Base-by-base conservation (phyloP, 2,329 filamentous ascomycete genomes). In the Didymella glomerata region DNA sequence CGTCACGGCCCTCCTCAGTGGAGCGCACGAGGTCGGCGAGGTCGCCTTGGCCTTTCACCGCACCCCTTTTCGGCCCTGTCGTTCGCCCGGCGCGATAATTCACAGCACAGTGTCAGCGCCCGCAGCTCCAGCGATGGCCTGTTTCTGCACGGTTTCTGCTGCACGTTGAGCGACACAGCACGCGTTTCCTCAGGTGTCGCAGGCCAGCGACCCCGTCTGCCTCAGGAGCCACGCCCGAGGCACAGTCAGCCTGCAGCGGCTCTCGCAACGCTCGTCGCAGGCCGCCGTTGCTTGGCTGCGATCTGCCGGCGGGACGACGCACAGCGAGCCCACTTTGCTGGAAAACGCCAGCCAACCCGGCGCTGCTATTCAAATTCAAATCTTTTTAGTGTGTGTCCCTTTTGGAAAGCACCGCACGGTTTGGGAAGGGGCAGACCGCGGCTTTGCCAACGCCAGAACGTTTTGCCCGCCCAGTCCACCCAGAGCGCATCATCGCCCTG, bases 21-120 rank as follows among this genome's bases (percentile, higher is more conserved):
- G 63, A 66, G 62, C 59, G 64, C 62, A 65, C 62, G 64, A 75
- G 72, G 73, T 77, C 74, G 74, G 72, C 74, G 74, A 76, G 68
- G 69, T 72, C 41, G 44, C 28, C 71, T 74, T 74, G 70, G 71
- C 70, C 56, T 47, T 54, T 51, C 50, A 59, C 46, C 50, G 48
- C 59, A 58, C 66, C 69, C 69, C 66, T 71, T 69, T 72, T 68
- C 54, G 63, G 64, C 65, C 66, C 62, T 67, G 63, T 67, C 65
- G 59, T 67, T 68, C 61, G 63, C 63, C 59, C 62, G 65, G 54
- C 56, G 48, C 56, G 32, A 54, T 36, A 41, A 48, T 50, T n/a
- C 38, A 30, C 44, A 45, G 27, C 47, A 65, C 65, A 57, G 63
- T 49, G 60, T 54, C 45, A 59, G 61, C 57, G 48, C 50, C 50